Evolutionary conservation across 2,329 filamentous ascomycete genomes (phyloP), one percentile per base, ranked within the genome.

Genomic region (Botrytis paeoniae): DNA sequence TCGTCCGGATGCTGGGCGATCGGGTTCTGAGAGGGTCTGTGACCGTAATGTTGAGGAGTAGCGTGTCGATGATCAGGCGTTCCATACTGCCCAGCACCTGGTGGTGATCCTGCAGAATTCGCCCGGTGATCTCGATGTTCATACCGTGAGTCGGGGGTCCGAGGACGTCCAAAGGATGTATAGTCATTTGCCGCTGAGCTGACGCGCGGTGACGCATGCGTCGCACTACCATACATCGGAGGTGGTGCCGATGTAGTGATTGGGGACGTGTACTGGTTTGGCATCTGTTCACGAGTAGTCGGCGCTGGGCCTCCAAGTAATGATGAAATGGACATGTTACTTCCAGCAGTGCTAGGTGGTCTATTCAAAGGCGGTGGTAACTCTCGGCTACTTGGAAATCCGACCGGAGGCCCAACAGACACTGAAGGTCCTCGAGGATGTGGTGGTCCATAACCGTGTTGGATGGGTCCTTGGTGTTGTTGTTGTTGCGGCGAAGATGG

Each of bases 301-400:
- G 86, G 82, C 64, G 85, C 78, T 77, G 87, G 85, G 20, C 84
- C 85, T 74, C 90, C 91, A 74, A 93, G 86, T 82, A 93, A 88
- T 62, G 90, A 90, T n/a, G 89, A 91, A 81, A 93, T 92, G 64
- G 91, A 92, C 90, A 93, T 92, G 82, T 89, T 90, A 78, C 88
- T 88, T 70, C 86, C 87, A 20, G 76, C 76, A 51, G 74, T 78
- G 73, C 76, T 79, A 20, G 76, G 72, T 2, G 87, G 86, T 74
- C 89, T 85, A 80, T 87, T 84, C 73, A 84, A 81, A 35, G 86
- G 83, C 35, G 83, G 83, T 66, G 88, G 85, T 65, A 88, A 83
- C 76, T 92, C 89, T 79, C 89, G 87, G 74, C 84, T 83, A 39
- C 81, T 82, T 69, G 82, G 81, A 76, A 86, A 87, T 0, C 83